Conservation (phyloP, 306 rosid genomes). For the Adenanthera pavonina region DNA sequence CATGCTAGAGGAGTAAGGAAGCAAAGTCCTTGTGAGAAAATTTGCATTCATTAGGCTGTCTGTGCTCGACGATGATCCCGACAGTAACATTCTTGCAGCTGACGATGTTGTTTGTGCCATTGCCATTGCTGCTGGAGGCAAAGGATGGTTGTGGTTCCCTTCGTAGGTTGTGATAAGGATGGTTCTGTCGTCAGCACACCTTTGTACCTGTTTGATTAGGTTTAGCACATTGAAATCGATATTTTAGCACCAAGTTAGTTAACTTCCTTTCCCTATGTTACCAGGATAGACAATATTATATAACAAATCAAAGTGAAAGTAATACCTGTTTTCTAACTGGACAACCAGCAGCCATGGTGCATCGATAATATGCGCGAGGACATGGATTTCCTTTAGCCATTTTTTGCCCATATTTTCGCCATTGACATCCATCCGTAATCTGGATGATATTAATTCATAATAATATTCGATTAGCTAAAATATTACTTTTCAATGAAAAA, state of each 20-base stretch:
- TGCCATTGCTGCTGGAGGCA: conserved; percentile 81
- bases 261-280: neutral
- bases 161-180: conserved; percentile 83
- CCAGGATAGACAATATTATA: too few species aligned
- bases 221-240: neutral
- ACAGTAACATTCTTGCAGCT: conserved; percentile 77
- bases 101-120: conserved; percentile 88
- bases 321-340: conserved; percentile 90
- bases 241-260: neutral
- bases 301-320: neutral
- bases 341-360: conserved; percentile 81
- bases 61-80: conserved; percentile 77
- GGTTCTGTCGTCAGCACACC: conserved; percentile 80
- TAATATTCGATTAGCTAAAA: neutral
- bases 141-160: conserved; percentile 83
- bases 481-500: neutral
- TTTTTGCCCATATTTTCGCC: conserved; percentile 96
- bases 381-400: conserved; percentile 91
- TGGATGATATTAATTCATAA: conserved; percentile 25
- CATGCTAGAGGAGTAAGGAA: conserved; percentile 77
- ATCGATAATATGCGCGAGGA: conserved; percentile 89
- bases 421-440: conserved; percentile 93
- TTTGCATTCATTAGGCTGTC: conserved; percentile 65
- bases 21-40: conserved; percentile 45
- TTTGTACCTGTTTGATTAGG: conserved; percentile 71